A percentile compares a stretch with the other conserved stretches of the same genome.
Conservation (phyloP, 108 stramenopile genomes). For the Mayamaea pseudoterrestris region DNA sequence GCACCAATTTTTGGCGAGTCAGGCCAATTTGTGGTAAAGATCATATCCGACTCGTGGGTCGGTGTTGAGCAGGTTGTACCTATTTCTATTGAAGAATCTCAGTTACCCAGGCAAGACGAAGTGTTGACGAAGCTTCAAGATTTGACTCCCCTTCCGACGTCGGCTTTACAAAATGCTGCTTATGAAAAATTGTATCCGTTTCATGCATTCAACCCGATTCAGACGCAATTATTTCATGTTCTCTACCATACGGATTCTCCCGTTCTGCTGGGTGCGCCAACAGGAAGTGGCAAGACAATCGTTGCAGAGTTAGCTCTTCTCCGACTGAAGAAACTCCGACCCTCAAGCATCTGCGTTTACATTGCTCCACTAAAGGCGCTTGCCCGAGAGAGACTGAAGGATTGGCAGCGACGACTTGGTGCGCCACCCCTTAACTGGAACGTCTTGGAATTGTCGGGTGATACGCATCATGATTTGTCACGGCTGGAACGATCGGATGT, state of each 20-base stretch:
- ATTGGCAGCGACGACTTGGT: constrained; percentile 85
- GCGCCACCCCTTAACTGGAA: constrained; percentile 90
- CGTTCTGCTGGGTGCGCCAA: constrained; percentile 95
- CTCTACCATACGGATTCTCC: constrained; percentile 84
- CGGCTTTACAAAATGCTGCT: constrained; percentile 65
- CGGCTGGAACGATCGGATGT: constrained; percentile 85
- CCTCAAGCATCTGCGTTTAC: constrained; percentile 86
- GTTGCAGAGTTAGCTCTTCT: constrained; percentile 72
- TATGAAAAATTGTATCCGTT: constrained; percentile 91
- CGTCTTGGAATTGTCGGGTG: constrained; percentile 95
- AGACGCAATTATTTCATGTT: constrained; percentile 86
- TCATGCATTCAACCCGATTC: constrained; percentile 94
- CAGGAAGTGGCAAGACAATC: constrained; percentile 88
- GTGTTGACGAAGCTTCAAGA: constrained; percentile 85
- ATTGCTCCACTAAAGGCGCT: constrained; percentile 98
- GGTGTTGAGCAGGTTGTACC: constrained; percentile 80
- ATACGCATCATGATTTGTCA: constrained; percentile 82
- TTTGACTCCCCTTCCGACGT: constrained; percentile 82
- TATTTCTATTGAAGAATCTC: constrained; percentile 69
- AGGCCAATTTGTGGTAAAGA: constrained; percentile 84
- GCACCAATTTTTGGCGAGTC: no score
- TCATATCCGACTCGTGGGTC: constrained; percentile 90
- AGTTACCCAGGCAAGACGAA: constrained; percentile 55
- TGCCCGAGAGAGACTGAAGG: constrained; percentile 91
- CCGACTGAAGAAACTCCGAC: constrained; percentile 69